Base-by-base conservation (phyloP, 495 filamentous ascomycete species). In the Trichocladium uniseriatum region DNA sequence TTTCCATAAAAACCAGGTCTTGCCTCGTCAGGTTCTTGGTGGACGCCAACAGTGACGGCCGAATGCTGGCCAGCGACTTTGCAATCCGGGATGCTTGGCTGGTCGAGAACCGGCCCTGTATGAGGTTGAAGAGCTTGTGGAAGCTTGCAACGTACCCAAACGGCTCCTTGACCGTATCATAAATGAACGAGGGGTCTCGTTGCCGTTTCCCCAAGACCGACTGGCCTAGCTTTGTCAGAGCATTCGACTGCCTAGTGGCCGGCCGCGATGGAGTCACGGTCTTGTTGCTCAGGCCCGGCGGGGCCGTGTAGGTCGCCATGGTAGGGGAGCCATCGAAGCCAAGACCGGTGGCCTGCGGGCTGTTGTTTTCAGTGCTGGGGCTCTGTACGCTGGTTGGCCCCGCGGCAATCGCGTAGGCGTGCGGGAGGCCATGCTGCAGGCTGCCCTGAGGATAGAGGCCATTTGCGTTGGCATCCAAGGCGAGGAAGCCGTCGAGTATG, bases 1-100 rank as follows among this genome's bases (percentile, higher is more conserved):
- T 90, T 65, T 98, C 92, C 87, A 92, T 94, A 68, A 96, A 95
- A 19, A 98, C 81, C 16, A 97, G 76, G 62, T 98, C 92, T 58
- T 90, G 80, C 22, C 79, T 73, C 48, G 87, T 89, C 31, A 97
- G 70, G 3, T 83, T 87, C 52, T 83, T 83, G 19, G 84, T 90
- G 47, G 84, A 92, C 4, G 87, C 80, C 54, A 97, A 90, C 67
- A 98, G 91, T 6, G 88, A 87, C 5, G 92, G 92, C 16, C 92
- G 85, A 54, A 95, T 94, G 36, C 82, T 84, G 8, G 88, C 84
- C 49, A 98, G 78, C 10, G 89, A 81, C 66, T 88, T 86, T 48
- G 87, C 89, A 51, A 96, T 91, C 37, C 82, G 81, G 39, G 87
- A 60, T 3, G 80, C 80, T 58, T 86, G 84, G 31, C 78, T 76